phyloP scores from a whole-genome alignment of 192 early-diverging fungal genomes.

The Coemansia sp. region DNA sequence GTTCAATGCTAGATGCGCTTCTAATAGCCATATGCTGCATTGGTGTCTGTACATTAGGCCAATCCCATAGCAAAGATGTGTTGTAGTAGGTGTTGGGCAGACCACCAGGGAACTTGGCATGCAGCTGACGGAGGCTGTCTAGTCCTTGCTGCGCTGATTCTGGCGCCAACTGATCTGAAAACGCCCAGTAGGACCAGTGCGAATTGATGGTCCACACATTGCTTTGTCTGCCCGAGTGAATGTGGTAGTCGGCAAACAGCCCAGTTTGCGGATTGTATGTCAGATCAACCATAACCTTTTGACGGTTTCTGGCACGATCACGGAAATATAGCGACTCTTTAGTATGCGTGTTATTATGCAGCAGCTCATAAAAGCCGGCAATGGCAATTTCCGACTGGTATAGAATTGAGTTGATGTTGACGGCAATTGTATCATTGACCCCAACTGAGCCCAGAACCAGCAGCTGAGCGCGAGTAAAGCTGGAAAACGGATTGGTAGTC shows the following conservation, averaged over 20 bases:
- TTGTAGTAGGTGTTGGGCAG: constrained; percentile 61
- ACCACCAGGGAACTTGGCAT: constrained; percentile 57
- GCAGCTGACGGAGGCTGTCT: constrained; percentile 34
- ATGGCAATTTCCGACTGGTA: constrained; percentile 51
- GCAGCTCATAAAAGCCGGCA: constrained; percentile 19
- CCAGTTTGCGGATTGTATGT: constrained; percentile 54
- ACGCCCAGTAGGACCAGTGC: constrained; percentile 65
- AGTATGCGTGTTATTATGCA: constrained; percentile 17
- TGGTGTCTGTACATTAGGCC: constrained; percentile 66
- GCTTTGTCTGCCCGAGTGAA: constrained; percentile 34
- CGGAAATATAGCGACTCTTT: constrained; percentile 18
- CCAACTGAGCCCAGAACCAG: constrained; percentile 50
- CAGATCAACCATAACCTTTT: constrained; percentile 54
- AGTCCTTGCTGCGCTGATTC: constrained; percentile 42
- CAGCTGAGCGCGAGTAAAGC: constrained; percentile 29
- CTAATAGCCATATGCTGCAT: constrained; percentile 58
- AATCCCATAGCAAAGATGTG: constrained; percentile 67
- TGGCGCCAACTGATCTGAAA: constrained; percentile 22
- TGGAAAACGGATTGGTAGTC: constrained; percentile 25
- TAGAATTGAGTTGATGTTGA: constrained; percentile 68
- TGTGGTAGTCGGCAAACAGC: constrained; percentile 61
- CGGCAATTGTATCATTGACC: constrained; percentile 59
- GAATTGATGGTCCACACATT: constrained; percentile 56
- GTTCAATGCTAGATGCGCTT: constrained; percentile 18
- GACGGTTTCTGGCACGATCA: constrained; percentile 42